Evolutionary conservation across 2,329 filamentous ascomycete genomes (phyloP), one percentile per base, ranked within the genome.

Genomic region (Ophiostoma pallidulum): DNA sequence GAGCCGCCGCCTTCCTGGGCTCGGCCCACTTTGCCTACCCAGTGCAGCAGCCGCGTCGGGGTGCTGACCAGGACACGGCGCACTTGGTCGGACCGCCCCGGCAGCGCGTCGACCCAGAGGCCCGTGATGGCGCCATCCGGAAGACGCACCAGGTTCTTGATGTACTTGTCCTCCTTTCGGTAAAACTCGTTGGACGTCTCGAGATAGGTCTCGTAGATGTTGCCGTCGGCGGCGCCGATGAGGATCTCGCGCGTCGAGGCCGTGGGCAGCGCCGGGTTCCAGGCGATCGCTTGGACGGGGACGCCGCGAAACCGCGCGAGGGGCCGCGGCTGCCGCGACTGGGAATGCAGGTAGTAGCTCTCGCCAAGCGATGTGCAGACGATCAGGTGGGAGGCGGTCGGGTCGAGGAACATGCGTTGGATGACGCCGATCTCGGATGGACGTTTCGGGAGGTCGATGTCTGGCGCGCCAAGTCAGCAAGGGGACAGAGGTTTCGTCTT

Each of bases 291-390:
- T 64, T 96, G 90, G 50, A 98, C 87, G 8, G 80, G 74, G 13
- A 96, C 87, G 24, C 88, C 88, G 57, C 91, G 91, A 45, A 98
- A 68, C 48, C 88, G 78, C 13, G 84, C 81, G 31, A 98, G 72
- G 8, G 83, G 77, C 54, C 92, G 87, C 3, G 91, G 89, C 55
- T 90, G 84, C 56, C 88, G 84, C 29, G 90, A 92, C 63, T 97
- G 91, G 10, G 89, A 91, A 64, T 98, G 92, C 9, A 98, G 84
- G 66, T 98, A 98, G 71, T 90, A 98, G 68, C 94, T 97, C 66
- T 98, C 92, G 62, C 89, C 89, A 35, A 89, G 78, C 5, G 88
- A 84, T 3, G 92, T 98, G 62, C 85, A 89, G 56, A 98, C 81
- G 54, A 98, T 78, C 24, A 98, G 73, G 68, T 98, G 92, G 6